Evolutionary conservation across 257 asterid genomes (phyloP), one percentile per base, ranked within the genome.

Genomic region (Gynochthodes officinalis): DNA sequence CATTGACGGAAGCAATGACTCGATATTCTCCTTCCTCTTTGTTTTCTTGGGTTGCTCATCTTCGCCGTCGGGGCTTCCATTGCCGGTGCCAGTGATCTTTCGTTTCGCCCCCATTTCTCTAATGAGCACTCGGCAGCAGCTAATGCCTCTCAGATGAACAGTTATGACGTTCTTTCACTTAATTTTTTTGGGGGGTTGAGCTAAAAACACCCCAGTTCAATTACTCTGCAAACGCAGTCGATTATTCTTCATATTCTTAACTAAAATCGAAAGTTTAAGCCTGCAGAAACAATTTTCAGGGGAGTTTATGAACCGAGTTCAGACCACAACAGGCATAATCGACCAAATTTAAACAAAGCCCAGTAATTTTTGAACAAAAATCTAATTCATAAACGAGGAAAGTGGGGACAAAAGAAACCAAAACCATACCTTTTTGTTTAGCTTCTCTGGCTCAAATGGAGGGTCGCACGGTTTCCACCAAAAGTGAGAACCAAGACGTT

Each of bases 171-270:
- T 18, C 80, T 90, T 69, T 87, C 95, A 0, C 82, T 84, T 55
- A 89, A 65, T 90, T 93, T 79, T 93, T 90, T 86, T 86, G 79
- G 54, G 89, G 95, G 98, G 88, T 90, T 76, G 89, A 81, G 73
- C 72, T 78, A 32, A 83, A 80, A n/a, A n/a, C n/a, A 62, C 37
- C 64, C 88, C 7, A 42, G 74, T 54, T 77, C 81, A 15, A 82
- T 78, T 74, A 89, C 91, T 75, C 93, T 90, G 33, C 91, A 89
- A 12, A 84, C 85, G 63, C 79, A 77, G n/a, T 90, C 84, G 9
- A 84, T 90, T 23, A 72, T 85, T 75, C 90, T 93, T 71, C 98
- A 90, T 81, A 80, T 85, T 64, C 81, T 93, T 73, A 89, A 97
- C 19, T 86, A 79, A 82, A 61, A 82, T 63, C 78, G 79, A 14